A percentile compares a stretch with the other conserved stretches of the same genome.
Conservation (phyloP, 2,329 filamentous ascomycete species). For the Clonostachys rosea region DNA sequence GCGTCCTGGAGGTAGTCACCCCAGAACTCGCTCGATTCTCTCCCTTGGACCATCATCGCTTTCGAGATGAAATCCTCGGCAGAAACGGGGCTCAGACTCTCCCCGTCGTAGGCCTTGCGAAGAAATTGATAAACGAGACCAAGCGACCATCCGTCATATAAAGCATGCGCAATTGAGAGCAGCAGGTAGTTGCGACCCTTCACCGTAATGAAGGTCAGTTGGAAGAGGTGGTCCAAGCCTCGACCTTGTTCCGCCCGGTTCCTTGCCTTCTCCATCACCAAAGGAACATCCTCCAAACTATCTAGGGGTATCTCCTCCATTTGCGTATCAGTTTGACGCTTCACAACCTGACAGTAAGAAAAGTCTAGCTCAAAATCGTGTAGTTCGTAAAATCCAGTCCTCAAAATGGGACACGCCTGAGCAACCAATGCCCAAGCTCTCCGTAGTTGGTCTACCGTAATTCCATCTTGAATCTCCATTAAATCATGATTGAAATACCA, state of each 20-base stretch:
- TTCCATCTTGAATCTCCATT: constrained; percentile 49
- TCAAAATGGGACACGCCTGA: constrained; percentile 61
- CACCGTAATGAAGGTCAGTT: constrained; percentile 23
- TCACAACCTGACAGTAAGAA: constrained; percentile 45
- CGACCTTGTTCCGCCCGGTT: constrained; percentile 9
- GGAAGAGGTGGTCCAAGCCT: constrained; percentile 37
- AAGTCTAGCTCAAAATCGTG: constrained; percentile 51
- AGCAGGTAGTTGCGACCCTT: constrained; percentile 34
- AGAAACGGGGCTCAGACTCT: constrained; percentile 9
- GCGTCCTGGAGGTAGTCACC: constrained; percentile 55
- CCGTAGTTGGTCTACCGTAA: constrained; percentile 53
- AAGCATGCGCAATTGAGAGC: constrained; percentile 76
- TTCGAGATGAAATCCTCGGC: constrained; percentile 42
- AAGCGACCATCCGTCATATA: constrained; percentile 89
- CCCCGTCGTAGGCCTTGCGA: constrained; percentile 52
- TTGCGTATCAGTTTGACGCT: constrained; percentile 10
- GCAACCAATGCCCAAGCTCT: constrained; percentile 60
- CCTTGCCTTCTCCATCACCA: constrained; percentile 20
- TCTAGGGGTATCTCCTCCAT: constrained; percentile 15
- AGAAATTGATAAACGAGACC: constrained; percentile 69
- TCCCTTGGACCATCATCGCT: constrained; percentile 7
- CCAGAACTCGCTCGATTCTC: constrained; percentile 58
- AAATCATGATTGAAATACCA: constrained; percentile 87
- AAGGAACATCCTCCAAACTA: constrained; percentile 21
- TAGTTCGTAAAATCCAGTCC: constrained; percentile 68